Conservation (phyloP, 1,139 yeast species). For the Scheffersomyces parashehatae region DNA sequence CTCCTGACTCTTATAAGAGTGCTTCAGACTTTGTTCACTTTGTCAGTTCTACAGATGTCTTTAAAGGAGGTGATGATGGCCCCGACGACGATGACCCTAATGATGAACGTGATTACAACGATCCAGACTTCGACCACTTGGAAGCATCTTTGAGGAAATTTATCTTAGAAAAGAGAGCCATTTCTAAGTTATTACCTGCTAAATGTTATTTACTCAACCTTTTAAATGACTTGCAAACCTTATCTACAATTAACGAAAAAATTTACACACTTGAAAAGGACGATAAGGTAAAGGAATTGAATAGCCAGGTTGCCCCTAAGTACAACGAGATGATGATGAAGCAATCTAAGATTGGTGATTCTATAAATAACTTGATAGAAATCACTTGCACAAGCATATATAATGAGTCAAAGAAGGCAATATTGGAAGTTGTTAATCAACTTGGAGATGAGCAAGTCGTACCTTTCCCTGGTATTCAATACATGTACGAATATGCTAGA, state of each 20-base stretch:
- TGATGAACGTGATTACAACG: constrained; percentile 14
- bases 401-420: constrained; percentile 55
- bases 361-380: constrained; percentile 66
- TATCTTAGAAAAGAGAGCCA: constrained; percentile 82
- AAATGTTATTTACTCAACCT: constrained; percentile 77
- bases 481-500: constrained; percentile 68
- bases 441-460: constrained; percentile 61
- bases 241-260: constrained; percentile 62
- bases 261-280: constrained; percentile 52
- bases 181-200: constrained; percentile 90
- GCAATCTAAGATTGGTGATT: constrained; percentile 56
- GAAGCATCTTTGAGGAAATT: constrained; percentile 86
- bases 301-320: constrained; percentile 57
- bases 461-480: constrained; percentile 62
- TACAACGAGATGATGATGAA: constrained; percentile 56
- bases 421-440: constrained; percentile 53
- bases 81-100: constrained; percentile 29
- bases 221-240: constrained; percentile 59
- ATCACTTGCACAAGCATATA: constrained; percentile 58
- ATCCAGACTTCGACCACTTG: constrained; percentile 77
- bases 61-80: constrained; percentile 27
- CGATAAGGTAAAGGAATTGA: constrained; percentile 47
- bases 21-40: constrained; percentile 93
- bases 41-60: constrained; percentile 62
- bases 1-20: constrained; percentile 90